These are phyloP conservation scores for Wickerhamomyces sp. DNA, from an alignment of 1,139 yeast genomes.

Conservation along the genomic window DNA sequence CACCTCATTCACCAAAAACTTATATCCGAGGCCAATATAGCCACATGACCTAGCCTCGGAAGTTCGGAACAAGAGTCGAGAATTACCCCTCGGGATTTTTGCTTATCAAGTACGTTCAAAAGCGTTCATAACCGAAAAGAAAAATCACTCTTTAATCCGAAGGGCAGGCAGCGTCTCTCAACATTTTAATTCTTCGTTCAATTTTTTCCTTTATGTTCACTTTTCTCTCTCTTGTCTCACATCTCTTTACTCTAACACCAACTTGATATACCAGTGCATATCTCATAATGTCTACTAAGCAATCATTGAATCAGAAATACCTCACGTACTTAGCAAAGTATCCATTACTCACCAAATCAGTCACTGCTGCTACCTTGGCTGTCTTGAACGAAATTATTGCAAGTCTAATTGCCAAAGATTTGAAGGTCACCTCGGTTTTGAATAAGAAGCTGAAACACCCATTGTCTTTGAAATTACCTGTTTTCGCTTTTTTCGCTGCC, in stretches of 20 bases:
- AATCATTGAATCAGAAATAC: conserved; percentile 29
- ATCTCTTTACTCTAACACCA: neutral
- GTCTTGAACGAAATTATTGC: conserved; percentile 59
- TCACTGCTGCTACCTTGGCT: conserved; percentile 54
- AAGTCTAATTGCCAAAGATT: conserved; percentile 44
- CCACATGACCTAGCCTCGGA: too few species aligned
- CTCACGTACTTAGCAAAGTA: conserved; percentile 36
- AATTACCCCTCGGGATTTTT: too few species aligned
- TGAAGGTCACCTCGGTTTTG: conserved; percentile 16
- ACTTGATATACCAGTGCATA: too few species aligned
- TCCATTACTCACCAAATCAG: conserved; percentile 56
- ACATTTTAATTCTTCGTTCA: too few species aligned
- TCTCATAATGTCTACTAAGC: conserved; percentile 1
- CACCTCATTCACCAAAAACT: too few species aligned
- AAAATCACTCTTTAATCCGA: too few species aligned
- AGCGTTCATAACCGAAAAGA: too few species aligned
- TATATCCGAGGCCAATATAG: too few species aligned
- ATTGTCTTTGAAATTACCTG: conserved; percentile 26
- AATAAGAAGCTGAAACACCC: conserved; percentile 22
- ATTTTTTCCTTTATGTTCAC: neutral
- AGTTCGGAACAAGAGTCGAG: too few species aligned
- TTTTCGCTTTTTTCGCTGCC: conserved; percentile 70
- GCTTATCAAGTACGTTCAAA: too few species aligned
- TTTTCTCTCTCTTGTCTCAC: neutral
- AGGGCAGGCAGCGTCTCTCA: too few species aligned